Percentiles rank a stretch among this genome's conserved stretches.
phyloP scores from a whole-genome alignment of 1,284 basidiomycete genomes.

The Schizopora paradoxa region DNA sequence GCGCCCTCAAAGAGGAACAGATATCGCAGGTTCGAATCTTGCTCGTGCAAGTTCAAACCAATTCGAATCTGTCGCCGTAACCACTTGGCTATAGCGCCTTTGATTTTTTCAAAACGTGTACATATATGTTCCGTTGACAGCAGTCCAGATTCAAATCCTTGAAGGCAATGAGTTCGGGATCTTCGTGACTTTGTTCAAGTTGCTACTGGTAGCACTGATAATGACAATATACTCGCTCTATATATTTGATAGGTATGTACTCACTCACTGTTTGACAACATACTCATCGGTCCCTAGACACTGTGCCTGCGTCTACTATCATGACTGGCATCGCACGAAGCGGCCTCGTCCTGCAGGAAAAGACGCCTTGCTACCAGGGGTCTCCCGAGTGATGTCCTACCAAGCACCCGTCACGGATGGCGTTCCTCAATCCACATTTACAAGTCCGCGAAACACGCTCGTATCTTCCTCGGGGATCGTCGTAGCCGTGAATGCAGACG shows the following conservation, averaged over 20 bases:
- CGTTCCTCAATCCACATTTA: conserved; percentile 34
- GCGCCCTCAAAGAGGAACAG: conserved; percentile 65
- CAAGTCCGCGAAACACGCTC: conserved; percentile 59
- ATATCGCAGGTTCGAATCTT: too few species aligned
- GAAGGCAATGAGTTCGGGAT: too few species aligned
- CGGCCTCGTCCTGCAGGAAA: conserved; percentile 65
- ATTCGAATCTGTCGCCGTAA: conserved; percentile 19
- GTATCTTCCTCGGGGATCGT: conserved; percentile 58
- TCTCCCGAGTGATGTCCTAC: conserved; percentile 57
- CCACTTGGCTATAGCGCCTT: conserved; percentile 17
- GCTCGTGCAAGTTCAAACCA: background rate
- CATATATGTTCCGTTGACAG: too few species aligned
- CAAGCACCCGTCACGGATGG: conserved; percentile 33
- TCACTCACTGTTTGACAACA: background rate
- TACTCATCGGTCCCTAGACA: conserved; percentile 48
- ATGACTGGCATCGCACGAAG: conserved; percentile 85
- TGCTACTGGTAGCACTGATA: too few species aligned
- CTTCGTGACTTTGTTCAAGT: too few species aligned
- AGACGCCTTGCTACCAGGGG: conserved; percentile 69
- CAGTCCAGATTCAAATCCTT: too few species aligned
- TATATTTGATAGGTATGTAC: conserved; percentile 76
- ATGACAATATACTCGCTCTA: conserved; percentile 89
- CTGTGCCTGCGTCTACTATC: conserved; percentile 88
- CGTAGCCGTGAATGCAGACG: conserved; percentile 55
- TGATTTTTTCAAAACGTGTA: too few species aligned